Evolutionary conservation across 2,329 filamentous ascomycete species (phyloP).

Genomic region (Colletotrichum sp.): DNA sequence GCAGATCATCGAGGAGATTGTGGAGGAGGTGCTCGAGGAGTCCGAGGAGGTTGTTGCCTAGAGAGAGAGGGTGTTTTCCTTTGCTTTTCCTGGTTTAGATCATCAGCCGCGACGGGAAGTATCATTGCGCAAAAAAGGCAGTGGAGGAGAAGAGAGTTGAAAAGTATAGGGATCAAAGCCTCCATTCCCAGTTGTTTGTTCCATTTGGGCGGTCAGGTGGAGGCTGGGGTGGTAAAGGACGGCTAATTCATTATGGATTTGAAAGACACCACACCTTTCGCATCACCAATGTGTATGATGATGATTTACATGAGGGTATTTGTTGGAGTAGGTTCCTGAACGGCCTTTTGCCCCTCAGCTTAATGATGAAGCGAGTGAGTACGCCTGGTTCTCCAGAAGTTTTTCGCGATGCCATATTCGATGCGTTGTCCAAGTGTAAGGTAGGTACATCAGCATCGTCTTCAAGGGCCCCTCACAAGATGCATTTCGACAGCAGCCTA

Average conservation of each 20-base stretch:
- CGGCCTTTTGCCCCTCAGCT: background rate
- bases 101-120: background rate
- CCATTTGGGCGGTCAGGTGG: conserved; percentile 9
- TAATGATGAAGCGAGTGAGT: background rate
- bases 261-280: background rate
- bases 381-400: background rate
- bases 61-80: background rate
- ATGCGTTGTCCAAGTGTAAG: background rate
- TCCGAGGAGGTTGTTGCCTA: conserved; percentile 73
- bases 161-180: background rate
- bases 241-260: conserved; percentile 20
- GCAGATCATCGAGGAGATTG: conserved; percentile 85
- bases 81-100: background rate
- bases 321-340: background rate
- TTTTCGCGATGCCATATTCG: background rate
- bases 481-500: background rate
- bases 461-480: fast-evolving
- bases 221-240: conserved; percentile 12
- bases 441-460: background rate
- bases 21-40: conserved; percentile 85
- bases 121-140: background rate
- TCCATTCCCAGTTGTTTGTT: conserved; percentile 12
- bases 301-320: background rate
- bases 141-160: background rate
- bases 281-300: background rate